phyloP scores from a whole-genome alignment of 1,139 yeast species.

The Candida anutae region DNA sequence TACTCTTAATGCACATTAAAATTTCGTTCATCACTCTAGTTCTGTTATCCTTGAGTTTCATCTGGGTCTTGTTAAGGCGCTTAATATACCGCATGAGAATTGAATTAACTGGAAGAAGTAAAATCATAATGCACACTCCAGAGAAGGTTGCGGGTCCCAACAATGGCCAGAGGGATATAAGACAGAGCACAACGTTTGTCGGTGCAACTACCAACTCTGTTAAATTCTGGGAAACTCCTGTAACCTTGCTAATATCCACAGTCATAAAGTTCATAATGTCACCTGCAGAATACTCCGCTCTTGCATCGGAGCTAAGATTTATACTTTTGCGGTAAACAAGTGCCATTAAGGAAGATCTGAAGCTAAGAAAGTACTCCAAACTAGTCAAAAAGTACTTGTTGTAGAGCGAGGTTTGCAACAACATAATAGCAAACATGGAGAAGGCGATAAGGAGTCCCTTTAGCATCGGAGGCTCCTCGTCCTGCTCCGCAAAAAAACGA shows the following conservation, averaged over 20 bases:
- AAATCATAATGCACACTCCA: constrained; percentile 45
- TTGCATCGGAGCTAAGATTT: constrained; percentile 38
- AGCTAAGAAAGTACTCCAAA: constrained; percentile 44
- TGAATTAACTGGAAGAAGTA: constrained; percentile 55
- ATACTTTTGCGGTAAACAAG: constrained; percentile 46
- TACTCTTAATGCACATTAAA: constrained; percentile 54
- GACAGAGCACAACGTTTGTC: constrained; percentile 44
- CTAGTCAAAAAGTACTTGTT: constrained; percentile 48
- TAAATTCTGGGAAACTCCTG: constrained; percentile 42
- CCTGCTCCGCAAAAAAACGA: constrained; percentile 32
- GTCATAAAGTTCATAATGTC: constrained; percentile 51
- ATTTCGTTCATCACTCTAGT: constrained; percentile 54
- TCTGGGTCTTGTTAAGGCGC: constrained; percentile 47
- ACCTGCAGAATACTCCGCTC: constrained; percentile 42
- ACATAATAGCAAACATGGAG: constrained; percentile 41
- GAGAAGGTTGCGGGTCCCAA: constrained; percentile 58
- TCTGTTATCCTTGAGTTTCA: constrained; percentile 60
- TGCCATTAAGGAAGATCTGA: constrained; percentile 43
- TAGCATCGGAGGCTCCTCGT: constrained; percentile 29
- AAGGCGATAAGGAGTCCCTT: constrained; percentile 46
- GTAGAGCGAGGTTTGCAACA: constrained; percentile 38
- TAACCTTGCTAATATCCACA: constrained; percentile 53
- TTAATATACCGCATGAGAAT: constrained; percentile 41
- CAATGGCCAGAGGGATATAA: constrained; percentile 47
- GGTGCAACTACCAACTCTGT: constrained; percentile 56